These are phyloP conservation scores for Pseudogymnoascus sp. DNA, from an alignment of 2,329 filamentous ascomycete species.

Conservation along the genomic window DNA sequence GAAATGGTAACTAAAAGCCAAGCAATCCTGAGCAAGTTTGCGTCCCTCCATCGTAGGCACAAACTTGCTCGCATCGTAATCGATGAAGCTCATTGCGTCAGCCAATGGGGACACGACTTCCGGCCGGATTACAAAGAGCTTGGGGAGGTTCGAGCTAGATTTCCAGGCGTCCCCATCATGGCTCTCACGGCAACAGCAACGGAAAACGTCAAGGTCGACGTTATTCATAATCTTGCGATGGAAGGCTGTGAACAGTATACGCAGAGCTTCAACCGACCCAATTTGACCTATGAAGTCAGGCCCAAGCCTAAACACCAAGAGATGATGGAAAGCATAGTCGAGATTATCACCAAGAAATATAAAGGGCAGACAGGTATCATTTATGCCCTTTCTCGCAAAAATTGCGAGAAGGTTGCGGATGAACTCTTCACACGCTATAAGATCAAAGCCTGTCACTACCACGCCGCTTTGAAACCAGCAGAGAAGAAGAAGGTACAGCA, in stretches of 20 bases:
- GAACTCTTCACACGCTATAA: conserved; percentile 51
- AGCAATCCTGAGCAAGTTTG: conserved; percentile 56
- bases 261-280: conserved; percentile 96
- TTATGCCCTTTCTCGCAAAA: conserved; percentile 80
- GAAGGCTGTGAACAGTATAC: conserved; percentile 66
- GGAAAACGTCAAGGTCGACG: conserved; percentile 82
- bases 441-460: conserved; percentile 76
- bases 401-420: conserved; percentile 70
- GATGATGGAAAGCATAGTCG: conserved; percentile 41
- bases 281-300: conserved; percentile 80
- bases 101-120: conserved; percentile 98
- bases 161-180: conserved; percentile 79
- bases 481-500: conserved; percentile 66
- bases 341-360: conserved; percentile 65
- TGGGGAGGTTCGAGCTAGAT: conserved; percentile 62
- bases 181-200: conserved; percentile 94
- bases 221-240: conserved; percentile 86
- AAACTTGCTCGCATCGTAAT: conserved; percentile 88
- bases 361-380: conserved; percentile 74
- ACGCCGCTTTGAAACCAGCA: conserved; percentile 64
- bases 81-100: conserved; percentile 98
- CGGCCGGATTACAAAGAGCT: conserved; percentile 89
- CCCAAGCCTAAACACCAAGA: conserved; percentile 56
- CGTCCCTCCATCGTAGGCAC: conserved; percentile 56
- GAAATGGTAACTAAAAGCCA: conserved; percentile 89